A percentile compares a stretch with the other conserved stretches of the same genome.
These are phyloP conservation scores for Cephaloascus albidus DNA, from an alignment of 805 yeast species.

Conservation along the genomic window DNA sequence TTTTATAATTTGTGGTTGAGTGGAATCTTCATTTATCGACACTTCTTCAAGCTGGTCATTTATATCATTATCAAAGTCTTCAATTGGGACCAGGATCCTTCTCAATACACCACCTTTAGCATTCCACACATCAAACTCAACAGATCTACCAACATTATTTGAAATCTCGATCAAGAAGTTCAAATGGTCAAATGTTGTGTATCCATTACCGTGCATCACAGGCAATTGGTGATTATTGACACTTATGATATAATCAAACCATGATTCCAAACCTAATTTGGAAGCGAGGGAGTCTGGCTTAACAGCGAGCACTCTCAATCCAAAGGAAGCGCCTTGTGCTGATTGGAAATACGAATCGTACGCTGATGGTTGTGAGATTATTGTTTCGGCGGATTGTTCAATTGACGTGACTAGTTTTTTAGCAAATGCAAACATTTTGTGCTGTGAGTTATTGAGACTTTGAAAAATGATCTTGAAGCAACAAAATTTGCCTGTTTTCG, in stretches of 20 bases:
- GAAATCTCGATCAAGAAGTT: slow-evolving; percentile 20
- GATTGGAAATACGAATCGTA: slow-evolving; percentile 14
- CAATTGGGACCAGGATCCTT: slow-evolving; percentile 18
- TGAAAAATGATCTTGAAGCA: too few species aligned
- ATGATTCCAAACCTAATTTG: slow-evolving; percentile 49
- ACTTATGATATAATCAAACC: slow-evolving; percentile 83
- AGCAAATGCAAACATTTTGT: slow-evolving; percentile 58
- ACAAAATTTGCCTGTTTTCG: too few species aligned
- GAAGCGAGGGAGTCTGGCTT: slow-evolving; percentile 25
- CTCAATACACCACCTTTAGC: slow-evolving; percentile 70
- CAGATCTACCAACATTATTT: slow-evolving; percentile 24
- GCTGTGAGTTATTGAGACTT: too few species aligned
- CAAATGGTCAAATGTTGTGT: slow-evolving; percentile 16
- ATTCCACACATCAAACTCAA: slow-evolving; percentile 66
- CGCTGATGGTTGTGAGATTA: slow-evolving; percentile 13
- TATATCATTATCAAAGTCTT: slow-evolving; percentile 4
- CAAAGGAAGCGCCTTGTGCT: slow-evolving; percentile 24
- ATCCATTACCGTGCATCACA: slow-evolving; percentile 13
- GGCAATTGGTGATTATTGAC: slow-evolving; percentile 62
- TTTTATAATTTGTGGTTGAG: slow-evolving; percentile 1
- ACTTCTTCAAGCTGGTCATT: not conserved
- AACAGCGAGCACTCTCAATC: slow-evolving; percentile 51
- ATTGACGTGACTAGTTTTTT: slow-evolving; percentile 48
- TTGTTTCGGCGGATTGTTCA: slow-evolving; percentile 34
- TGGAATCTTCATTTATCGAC: slow-evolving; percentile 2